Percentiles rank a stretch among this genome's conserved stretches.
Evolutionary conservation across 2,329 filamentous ascomycete genomes (phyloP).

Genomic region (Fusarium brachygibbosum): DNA sequence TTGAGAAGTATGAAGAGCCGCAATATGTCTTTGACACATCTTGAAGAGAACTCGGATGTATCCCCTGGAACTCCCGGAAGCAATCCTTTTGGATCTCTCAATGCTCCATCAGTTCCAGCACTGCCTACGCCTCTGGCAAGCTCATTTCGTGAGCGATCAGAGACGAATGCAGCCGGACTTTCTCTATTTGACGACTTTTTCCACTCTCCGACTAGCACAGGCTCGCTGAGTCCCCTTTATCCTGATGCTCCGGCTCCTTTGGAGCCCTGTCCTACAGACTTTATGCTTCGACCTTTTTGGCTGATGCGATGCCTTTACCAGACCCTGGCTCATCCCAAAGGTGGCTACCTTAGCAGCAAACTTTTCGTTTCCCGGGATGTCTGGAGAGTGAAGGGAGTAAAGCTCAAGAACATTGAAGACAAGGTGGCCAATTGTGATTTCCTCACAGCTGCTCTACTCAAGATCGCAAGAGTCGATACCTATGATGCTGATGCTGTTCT

Average conservation of each 20-base stretch:
- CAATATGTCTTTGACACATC: conserved; percentile 76
- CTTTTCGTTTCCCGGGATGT: conserved; percentile 93
- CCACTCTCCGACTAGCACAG: conserved; percentile 74
- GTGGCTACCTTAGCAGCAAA: conserved; percentile 91
- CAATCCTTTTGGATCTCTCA: conserved; percentile 72
- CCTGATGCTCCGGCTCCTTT: conserved; percentile 80
- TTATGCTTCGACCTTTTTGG: conserved; percentile 95
- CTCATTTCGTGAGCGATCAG: conserved; percentile 70
- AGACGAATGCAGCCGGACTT: conserved; percentile 72
- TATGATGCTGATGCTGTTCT: conserved; percentile 91
- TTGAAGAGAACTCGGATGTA: conserved; percentile 73
- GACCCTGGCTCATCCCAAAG: conserved; percentile 89
- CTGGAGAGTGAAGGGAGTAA: conserved; percentile 94
- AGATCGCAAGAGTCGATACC: conserved; percentile 86
- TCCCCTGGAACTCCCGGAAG: conserved; percentile 82
- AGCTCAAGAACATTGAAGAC: conserved; percentile 90
- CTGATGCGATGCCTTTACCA: conserved; percentile 95
- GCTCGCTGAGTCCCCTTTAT: conserved; percentile 73
- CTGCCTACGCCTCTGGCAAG: conserved; percentile 76
- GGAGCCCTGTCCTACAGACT: conserved; percentile 91
- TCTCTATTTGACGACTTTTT: conserved; percentile 89
- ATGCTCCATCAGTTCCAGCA: conserved; percentile 66
- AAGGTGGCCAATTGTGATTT: conserved; percentile 94
- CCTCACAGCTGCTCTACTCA: conserved; percentile 88
- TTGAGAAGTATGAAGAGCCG: conserved; percentile 79